A percentile compares a stretch with the other conserved stretches of the same genome.
phyloP scores from a whole-genome alignment of 2,329 filamentous ascomycete species.

The Fusarium siculi region DNA sequence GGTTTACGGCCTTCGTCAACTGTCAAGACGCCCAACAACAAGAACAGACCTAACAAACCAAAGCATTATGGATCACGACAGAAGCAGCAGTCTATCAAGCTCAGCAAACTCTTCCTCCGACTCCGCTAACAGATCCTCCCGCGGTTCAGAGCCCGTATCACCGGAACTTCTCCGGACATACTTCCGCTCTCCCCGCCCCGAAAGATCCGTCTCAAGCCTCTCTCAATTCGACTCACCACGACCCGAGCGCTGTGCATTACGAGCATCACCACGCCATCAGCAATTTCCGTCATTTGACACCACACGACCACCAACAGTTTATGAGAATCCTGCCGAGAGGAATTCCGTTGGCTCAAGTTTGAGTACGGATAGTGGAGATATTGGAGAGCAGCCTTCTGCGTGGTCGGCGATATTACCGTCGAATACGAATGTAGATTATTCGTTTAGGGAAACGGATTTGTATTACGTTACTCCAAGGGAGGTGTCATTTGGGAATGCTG shows the following conservation, averaged over 20 bases:
- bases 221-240: constrained; percentile 3
- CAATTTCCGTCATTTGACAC: background rate
- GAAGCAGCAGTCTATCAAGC: constrained; percentile 1
- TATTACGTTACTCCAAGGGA: constrained; percentile 44
- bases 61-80: background rate
- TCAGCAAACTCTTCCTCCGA: background rate
- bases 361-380: background rate
- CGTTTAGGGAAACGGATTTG: constrained; percentile 50
- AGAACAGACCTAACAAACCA: constrained; percentile 27
- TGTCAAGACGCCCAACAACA: constrained; percentile 40
- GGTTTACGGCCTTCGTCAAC: constrained; percentile 44
- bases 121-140: constrained; percentile 8
- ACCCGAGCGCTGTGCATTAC: background rate
- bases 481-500: constrained; percentile 30
- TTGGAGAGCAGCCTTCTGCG: background rate
- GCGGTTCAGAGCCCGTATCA: background rate
- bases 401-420: constrained; percentile 27
- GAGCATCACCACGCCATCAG: background rate
- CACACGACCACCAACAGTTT: background rate
- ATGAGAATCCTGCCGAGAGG: background rate
- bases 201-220: constrained; percentile 8
- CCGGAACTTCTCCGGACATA: constrained; percentile 32
- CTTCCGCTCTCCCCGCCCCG: constrained; percentile 34
- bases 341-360: background rate
- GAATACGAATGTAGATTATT: constrained; percentile 47